Percentiles rank a stretch among this genome's conserved stretches.
Conservation (phyloP, 163 green algal species). For the Chloromonas sp. region DNA sequence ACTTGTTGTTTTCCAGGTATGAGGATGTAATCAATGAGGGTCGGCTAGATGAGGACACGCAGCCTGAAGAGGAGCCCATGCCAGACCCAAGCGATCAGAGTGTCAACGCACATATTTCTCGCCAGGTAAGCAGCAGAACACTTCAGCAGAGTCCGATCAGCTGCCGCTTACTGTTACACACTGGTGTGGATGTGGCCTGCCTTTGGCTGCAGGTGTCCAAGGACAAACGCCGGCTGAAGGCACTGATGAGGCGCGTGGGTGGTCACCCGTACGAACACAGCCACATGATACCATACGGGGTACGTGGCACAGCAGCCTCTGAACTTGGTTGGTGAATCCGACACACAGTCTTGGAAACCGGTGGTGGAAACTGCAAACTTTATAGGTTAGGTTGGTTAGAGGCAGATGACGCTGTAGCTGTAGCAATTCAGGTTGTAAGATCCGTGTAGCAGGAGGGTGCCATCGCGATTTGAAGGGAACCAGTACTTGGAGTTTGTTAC, state of each 20-base stretch:
- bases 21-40: slow-evolving; percentile 52
- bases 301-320: neutral
- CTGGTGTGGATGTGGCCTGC: too few species aligned
- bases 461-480: too few species aligned
- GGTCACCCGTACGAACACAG: slow-evolving; percentile 47
- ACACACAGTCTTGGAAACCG: too few species aligned
- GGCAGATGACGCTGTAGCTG: neutral
- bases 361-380: neutral
- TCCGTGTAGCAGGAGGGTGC: too few species aligned
- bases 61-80: slow-evolving; percentile 27
- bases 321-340: too few species aligned
- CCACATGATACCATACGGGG: slow-evolving; percentile 20
- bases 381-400: neutral
- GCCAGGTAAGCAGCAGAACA: neutral
- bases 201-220: slow-evolving; percentile 5
- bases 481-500: too few species aligned
- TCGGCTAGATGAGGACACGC: slow-evolving; percentile 50
- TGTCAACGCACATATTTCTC: neutral
- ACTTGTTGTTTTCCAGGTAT: slow-evolving; percentile 26
- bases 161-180: too few species aligned
- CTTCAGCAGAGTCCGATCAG: too few species aligned
- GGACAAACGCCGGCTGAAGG: slow-evolving; percentile 24
- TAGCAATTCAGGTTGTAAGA: neutral
- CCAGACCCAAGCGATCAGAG: neutral
- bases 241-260: slow-evolving; percentile 36